Evolutionary conservation across 1,284 basidiomycete genomes (phyloP).

Genomic region (Microbotryum silenes-acaulis): DNA sequence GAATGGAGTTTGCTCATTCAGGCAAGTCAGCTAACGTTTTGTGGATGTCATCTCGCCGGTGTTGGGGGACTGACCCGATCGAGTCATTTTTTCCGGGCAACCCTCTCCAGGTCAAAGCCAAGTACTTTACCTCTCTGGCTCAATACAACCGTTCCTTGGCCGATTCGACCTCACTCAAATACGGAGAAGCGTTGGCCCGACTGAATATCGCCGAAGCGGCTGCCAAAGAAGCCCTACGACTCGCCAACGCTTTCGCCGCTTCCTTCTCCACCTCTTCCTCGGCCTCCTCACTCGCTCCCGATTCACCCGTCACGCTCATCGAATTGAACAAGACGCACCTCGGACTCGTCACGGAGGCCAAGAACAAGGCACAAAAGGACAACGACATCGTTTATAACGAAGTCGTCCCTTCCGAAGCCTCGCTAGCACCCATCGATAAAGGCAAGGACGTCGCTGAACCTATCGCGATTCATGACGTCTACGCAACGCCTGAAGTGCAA

Average conservation of each 20-base stretch:
- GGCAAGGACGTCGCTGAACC: conserved; percentile 61
- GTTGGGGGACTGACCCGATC: too few relatives aligned
- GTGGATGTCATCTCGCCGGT: neutral
- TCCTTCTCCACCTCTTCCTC: conserved; percentile 60
- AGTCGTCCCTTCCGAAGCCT: conserved; percentile 71
- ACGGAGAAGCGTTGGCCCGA: conserved; percentile 79
- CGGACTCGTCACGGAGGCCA: conserved; percentile 66
- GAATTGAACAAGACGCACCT: conserved; percentile 80
- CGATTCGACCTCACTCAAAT: conserved; percentile 66
- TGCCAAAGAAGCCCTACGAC: conserved; percentile 74
- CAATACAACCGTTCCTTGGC: conserved; percentile 80
- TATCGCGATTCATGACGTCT: conserved; percentile 89
- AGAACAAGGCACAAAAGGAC: conserved; percentile 69
- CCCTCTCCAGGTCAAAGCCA: conserved; percentile 66
- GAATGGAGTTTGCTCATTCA: conserved; percentile 84
- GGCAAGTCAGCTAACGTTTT: conserved; percentile 44
- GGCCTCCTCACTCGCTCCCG: conserved; percentile 58
- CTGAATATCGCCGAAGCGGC: conserved; percentile 68
- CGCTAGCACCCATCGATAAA: conserved; percentile 73
- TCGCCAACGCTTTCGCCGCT: conserved; percentile 62
- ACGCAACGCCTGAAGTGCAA: conserved; percentile 82
- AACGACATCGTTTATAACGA: conserved; percentile 99
- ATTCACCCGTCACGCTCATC: conserved; percentile 66
- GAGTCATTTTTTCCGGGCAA: neutral
- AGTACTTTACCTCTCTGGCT: conserved; percentile 75